Conservation (phyloP, 1,284 basidiomycete genomes). For the Psilocybe mexicana region DNA sequence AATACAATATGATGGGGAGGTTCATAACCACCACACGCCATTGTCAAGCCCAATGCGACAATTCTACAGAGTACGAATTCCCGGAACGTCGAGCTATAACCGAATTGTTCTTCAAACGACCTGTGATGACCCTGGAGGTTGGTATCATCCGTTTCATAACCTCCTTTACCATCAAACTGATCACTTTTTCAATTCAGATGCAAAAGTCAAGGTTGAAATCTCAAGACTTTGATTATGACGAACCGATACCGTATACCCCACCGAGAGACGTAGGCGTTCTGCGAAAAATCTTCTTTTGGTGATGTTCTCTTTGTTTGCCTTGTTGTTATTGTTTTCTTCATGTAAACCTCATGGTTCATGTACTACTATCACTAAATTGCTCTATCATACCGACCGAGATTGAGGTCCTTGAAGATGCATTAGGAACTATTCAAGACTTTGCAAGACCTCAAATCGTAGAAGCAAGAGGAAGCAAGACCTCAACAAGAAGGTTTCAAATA, state of each 20-base stretch:
- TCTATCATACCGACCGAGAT: neutral
- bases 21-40: conserved; percentile 71
- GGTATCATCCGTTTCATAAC: neutral
- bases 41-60: conserved; percentile 71
- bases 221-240: conserved; percentile 46
- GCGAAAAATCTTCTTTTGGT: conserved; percentile 48
- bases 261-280: conserved; percentile 39
- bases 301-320: conserved; percentile 75
- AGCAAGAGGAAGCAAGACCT: no score
- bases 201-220: conserved; percentile 59
- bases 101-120: conserved; percentile 51
- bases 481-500: no score
- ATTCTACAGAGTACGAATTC: conserved; percentile 58
- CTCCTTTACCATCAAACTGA: neutral
- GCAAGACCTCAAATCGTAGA: no score
- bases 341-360: neutral
- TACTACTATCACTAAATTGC: neutral
- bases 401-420: neutral
- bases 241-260: conserved; percentile 31
- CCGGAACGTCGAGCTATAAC: conserved; percentile 49
- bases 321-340: conserved; percentile 77
- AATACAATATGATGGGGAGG: conserved; percentile 81
- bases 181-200: conserved; percentile 41
- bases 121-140: conserved; percentile 54
- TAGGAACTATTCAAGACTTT: neutral